phyloP scores from a whole-genome alignment of 2,329 filamentous ascomycete genomes.

The Dactylonectria estremocensis region DNA sequence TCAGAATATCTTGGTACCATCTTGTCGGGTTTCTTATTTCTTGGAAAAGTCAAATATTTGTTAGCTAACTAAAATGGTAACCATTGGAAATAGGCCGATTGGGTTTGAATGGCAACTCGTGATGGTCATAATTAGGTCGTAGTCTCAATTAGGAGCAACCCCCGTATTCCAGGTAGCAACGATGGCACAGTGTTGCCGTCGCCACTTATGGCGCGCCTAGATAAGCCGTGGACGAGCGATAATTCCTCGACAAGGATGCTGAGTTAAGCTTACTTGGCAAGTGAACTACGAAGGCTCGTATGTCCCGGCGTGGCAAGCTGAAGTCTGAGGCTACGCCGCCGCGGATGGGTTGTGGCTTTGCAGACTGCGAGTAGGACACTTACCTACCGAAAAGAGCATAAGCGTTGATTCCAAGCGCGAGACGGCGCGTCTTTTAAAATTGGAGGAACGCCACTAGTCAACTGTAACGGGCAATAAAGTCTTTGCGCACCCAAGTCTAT shows the following conservation, averaged over 20 bases:
- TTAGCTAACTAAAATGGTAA: not conserved
- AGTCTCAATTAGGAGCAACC: not conserved
- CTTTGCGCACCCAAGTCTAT: not conserved
- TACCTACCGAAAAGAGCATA: not conserved
- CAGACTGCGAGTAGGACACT: not conserved
- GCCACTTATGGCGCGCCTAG: not conserved
- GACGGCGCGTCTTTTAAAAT: not conserved
- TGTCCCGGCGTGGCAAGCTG: not conserved
- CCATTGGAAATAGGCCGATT: not conserved
- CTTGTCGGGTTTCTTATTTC: not conserved
- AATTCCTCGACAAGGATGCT: not conserved
- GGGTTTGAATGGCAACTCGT: not conserved
- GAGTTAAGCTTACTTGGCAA: not conserved
- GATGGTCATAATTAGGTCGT: not conserved
- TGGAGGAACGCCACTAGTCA: not conserved
- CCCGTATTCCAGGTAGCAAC: not conserved
- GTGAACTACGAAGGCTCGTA: not conserved
- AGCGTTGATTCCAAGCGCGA: not conserved
- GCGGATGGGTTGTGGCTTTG: not conserved
- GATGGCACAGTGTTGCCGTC: not conserved
- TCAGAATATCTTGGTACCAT: not conserved
- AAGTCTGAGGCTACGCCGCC: not conserved
- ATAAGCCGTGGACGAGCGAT: not conserved
- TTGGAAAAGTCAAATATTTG: not conserved
- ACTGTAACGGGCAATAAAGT: not conserved